Evolutionary conservation across 768 basidiomycete species (phyloP).

Genomic region (Pholiota conissans): DNA sequence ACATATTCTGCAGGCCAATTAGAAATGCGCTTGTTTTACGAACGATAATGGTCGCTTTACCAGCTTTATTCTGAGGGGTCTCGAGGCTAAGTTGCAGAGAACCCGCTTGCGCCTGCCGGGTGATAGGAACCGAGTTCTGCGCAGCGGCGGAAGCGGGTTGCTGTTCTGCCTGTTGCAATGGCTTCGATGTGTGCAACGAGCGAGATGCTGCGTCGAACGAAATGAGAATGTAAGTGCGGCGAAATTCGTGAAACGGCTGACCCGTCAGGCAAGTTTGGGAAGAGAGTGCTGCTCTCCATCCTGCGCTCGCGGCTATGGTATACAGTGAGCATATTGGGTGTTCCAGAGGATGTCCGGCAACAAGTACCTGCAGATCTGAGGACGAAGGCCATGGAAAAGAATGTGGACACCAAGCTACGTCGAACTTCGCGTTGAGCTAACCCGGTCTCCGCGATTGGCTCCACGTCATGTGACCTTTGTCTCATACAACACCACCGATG

Average conservation of each 20-base stretch:
- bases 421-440: slow-evolving; percentile 9
- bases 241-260: slow-evolving; percentile 22
- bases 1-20: slow-evolving; percentile 75
- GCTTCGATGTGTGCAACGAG: slow-evolving; percentile 54
- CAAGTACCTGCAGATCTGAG: slow-evolving; percentile 37
- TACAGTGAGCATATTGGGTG: slow-evolving; percentile 2
- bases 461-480: slow-evolving; percentile 15
- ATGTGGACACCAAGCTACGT: slow-evolving; percentile 6
- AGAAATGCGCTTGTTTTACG: background rate
- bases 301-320: slow-evolving; percentile 34
- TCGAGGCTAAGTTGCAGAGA: slow-evolving; percentile 87
- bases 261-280: slow-evolving; percentile 45
- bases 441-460: slow-evolving; percentile 21
- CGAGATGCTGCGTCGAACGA: slow-evolving; percentile 41
- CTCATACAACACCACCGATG: background rate
- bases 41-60: slow-evolving; percentile 39
- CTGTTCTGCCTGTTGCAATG: slow-evolving; percentile 36
- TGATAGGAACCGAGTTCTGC: slow-evolving; percentile 55
- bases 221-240: slow-evolving; percentile 8
- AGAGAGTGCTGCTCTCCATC: slow-evolving; percentile 45
- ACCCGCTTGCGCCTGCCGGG: slow-evolving; percentile 70
- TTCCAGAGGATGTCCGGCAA: background rate
- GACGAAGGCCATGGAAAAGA: slow-evolving; percentile 48
- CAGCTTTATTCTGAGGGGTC: slow-evolving; percentile 87
- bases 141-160: slow-evolving; percentile 28